Evolutionary conservation across 768 basidiomycete genomes (phyloP).

Genomic region (Porpolomopsis calyptriformis): DNA sequence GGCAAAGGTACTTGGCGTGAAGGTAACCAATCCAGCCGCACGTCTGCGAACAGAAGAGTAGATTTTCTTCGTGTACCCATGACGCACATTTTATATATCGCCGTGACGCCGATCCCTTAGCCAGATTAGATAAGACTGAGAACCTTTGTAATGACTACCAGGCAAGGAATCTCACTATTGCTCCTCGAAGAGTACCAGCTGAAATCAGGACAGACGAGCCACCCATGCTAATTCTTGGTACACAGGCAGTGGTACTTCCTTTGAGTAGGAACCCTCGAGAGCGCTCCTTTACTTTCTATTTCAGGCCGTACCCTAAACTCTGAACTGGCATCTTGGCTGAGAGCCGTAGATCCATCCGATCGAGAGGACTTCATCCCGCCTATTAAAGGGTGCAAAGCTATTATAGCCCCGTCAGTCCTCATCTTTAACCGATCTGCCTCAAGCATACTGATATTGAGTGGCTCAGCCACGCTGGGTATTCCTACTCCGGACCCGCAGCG

Average conservation of each 20-base stretch:
- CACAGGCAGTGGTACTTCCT: constrained; percentile 10
- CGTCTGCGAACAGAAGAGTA: constrained; percentile 93
- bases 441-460: constrained; percentile 3
- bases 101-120: constrained; percentile 11
- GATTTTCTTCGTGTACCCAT: constrained; percentile 30
- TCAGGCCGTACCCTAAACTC: constrained; percentile 46
- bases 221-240: constrained; percentile 94
- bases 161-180: constrained; percentile 3
- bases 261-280: constrained; percentile 7
- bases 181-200: constrained; percentile 4
- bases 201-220: constrained; percentile 35
- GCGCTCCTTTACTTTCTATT: constrained; percentile 7
- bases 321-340: constrained; percentile 59
- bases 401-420: constrained; percentile 85
- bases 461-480: constrained; percentile 86
- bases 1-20: constrained; percentile 78
- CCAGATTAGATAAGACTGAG: background rate
- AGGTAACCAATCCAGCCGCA: constrained; percentile 88
- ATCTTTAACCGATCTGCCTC: constrained; percentile 1
- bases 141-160: background rate
- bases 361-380: constrained; percentile 44
- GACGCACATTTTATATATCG: constrained; percentile 39
- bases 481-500: constrained; percentile 87
- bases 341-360: constrained; percentile 34
- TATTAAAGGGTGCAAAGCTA: constrained; percentile 60